These are phyloP conservation scores for Arabidopsis arenosa DNA, from an alignment of 345 rosid genomes.

Conservation along the genomic window DNA sequence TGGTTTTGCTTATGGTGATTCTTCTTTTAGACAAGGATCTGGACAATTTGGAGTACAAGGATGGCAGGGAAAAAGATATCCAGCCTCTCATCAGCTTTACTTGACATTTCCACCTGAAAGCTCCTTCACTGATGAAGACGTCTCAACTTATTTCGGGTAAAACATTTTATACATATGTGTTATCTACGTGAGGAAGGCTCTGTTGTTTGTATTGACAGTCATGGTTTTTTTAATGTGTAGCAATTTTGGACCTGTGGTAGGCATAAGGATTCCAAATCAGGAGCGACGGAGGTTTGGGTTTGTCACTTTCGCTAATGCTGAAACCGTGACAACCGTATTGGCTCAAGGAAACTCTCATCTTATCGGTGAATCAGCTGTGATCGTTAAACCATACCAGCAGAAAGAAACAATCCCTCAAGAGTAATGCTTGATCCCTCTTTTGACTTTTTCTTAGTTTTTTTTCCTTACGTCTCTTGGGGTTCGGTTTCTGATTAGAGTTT, in stretches of 20 bases:
- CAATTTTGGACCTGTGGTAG: constrained; percentile 80
- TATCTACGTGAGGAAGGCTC: not conserved
- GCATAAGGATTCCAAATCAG: constrained; percentile 88
- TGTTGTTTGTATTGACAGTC: constrained; percentile 16
- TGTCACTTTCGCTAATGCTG: constrained; percentile 77
- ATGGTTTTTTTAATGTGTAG: constrained; percentile 48
- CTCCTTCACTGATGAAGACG: constrained; percentile 80
- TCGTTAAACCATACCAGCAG: constrained; percentile 90
- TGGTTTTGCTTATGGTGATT: constrained; percentile 19
- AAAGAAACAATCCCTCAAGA: constrained; percentile 72
- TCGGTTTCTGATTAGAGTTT: constrained; percentile 28
- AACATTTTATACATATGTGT: not conserved
- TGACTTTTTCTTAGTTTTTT: not conserved
- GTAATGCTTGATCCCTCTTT: constrained; percentile 45
- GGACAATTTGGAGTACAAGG: constrained; percentile 17
- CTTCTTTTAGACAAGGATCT: constrained; percentile 20
- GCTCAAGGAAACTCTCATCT: constrained; percentile 65
- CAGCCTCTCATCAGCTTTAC: constrained; percentile 74
- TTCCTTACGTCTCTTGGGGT: not conserved
- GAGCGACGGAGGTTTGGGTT: constrained; percentile 89
- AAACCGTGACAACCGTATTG: constrained; percentile 76
- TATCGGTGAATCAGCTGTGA: constrained; percentile 53
- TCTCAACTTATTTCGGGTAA: constrained; percentile 81
- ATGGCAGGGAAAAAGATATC: constrained; percentile 24
- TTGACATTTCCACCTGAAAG: constrained; percentile 90